A percentile compares a stretch with the other conserved stretches of the same genome.
Conservation (phyloP, 495 filamentous ascomycete species). For the Aspergillus wentii region DNA sequence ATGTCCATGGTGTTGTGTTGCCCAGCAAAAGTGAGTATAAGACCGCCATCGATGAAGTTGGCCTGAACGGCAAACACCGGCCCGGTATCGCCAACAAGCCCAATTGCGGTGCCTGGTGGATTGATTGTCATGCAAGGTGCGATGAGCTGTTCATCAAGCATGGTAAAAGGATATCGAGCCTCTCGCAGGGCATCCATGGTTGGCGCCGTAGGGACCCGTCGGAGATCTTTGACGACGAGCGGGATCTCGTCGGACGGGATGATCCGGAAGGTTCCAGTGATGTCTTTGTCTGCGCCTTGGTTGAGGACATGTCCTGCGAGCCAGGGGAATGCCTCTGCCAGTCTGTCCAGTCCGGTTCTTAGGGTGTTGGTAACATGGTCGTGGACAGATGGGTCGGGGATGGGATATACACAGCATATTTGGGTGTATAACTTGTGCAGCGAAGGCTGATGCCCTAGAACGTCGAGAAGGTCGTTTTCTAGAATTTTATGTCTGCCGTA, state of each 20-base stretch:
- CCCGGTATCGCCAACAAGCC: constrained; percentile 8
- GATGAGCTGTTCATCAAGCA: constrained; percentile 48
- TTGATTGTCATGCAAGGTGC: constrained; percentile 44
- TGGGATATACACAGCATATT: not conserved
- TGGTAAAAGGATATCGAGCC: constrained; percentile 42
- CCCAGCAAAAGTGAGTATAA: constrained; percentile 41
- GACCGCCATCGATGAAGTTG: constrained; percentile 45
- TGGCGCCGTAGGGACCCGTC: constrained; percentile 26
- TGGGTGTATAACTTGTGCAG: not conserved
- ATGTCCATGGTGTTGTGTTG: constrained; percentile 52
- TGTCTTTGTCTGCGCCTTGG: constrained; percentile 25
- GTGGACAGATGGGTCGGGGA: not conserved
- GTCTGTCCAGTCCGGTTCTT: constrained; percentile 28
- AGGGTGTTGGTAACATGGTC: constrained; percentile 21
- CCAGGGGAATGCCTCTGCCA: constrained; percentile 46
- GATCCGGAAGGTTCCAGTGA: constrained; percentile 40
- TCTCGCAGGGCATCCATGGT: constrained; percentile 35
- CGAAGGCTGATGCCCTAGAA: not conserved
- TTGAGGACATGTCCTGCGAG: constrained; percentile 48
- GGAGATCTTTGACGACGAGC: constrained; percentile 36
- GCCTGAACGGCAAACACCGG: constrained; percentile 49
- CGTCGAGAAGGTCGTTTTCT: not conserved
- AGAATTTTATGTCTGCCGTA: no score
- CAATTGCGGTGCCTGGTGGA: constrained; percentile 7
- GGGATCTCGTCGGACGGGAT: constrained; percentile 24